Conservation (phyloP, 768 basidiomycete genomes). For the Mycena haematopus region DNA sequence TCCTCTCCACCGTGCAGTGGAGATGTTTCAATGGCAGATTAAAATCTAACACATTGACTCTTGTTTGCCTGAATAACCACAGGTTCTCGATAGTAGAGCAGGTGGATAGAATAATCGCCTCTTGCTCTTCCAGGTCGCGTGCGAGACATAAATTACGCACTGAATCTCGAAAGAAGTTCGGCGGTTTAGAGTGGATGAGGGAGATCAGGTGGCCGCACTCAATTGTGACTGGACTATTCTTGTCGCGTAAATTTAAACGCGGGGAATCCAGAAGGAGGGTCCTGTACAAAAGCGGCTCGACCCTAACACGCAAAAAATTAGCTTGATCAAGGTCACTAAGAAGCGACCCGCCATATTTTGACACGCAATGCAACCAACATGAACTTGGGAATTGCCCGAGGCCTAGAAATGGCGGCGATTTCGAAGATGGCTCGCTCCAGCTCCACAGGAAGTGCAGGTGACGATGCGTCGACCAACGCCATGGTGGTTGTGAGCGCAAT, state of each 20-base stretch:
- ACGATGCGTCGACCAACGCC: neutral
- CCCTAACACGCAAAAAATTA: neutral
- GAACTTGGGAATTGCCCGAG: neutral
- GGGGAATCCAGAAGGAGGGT: neutral
- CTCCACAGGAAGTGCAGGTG: neutral
- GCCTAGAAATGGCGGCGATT: neutral
- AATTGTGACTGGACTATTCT: neutral
- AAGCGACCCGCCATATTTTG: neutral
- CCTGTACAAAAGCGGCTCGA: neutral
- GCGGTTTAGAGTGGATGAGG: neutral
- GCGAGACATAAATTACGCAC: neutral
- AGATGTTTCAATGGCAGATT: neutral
- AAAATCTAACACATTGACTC: no score
- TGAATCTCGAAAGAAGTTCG: neutral
- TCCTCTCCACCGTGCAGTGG: neutral
- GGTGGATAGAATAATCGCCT: neutral
- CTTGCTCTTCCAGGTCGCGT: neutral
- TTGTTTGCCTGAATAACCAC: neutral
- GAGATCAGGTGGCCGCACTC: neutral
- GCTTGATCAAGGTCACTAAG: no score
- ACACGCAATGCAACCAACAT: constrained; percentile 1
- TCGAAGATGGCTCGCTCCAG: neutral
- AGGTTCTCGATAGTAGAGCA: neutral
- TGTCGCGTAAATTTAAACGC: neutral
- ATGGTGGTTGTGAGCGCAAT: neutral